phyloP scores from a whole-genome alignment of 2,329 filamentous ascomycete species.

The Cladosporium sp. region DNA sequence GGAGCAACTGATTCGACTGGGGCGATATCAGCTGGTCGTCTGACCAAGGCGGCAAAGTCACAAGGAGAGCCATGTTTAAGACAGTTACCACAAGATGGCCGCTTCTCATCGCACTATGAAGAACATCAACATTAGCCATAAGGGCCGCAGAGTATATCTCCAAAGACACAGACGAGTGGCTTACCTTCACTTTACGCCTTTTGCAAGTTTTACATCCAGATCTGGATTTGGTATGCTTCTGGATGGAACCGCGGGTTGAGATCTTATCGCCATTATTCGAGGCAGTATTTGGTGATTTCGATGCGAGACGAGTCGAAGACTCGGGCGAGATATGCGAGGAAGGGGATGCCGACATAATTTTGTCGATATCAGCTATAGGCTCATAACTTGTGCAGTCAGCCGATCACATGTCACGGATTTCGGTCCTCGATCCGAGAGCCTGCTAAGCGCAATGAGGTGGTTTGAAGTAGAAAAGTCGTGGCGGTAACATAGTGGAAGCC shows the following conservation, averaged over 20 bases:
- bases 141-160: not conserved
- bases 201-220: constrained; percentile 6
- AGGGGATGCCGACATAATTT: not conserved
- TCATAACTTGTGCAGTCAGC: not conserved
- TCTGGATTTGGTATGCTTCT: constrained; percentile 5
- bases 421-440: no score
- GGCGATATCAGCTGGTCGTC: not conserved
- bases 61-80: not conserved
- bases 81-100: constrained; percentile 2
- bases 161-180: not conserved
- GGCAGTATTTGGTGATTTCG: not conserved
- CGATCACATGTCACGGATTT: not conserved
- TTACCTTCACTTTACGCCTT: constrained; percentile 4
- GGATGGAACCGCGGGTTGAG: not conserved
- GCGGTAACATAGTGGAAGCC: no score
- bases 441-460: no score
- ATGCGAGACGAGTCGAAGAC: not conserved
- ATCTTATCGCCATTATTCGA: not conserved
- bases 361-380: not conserved
- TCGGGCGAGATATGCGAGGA: not conserved
- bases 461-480: not conserved
- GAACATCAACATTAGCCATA: no score
- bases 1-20: not conserved
- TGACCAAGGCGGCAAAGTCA: not conserved
- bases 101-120: constrained; percentile 4